phyloP scores from a whole-genome alignment of 495 filamentous ascomycete genomes.

The Aspergillus mulundensis region DNA sequence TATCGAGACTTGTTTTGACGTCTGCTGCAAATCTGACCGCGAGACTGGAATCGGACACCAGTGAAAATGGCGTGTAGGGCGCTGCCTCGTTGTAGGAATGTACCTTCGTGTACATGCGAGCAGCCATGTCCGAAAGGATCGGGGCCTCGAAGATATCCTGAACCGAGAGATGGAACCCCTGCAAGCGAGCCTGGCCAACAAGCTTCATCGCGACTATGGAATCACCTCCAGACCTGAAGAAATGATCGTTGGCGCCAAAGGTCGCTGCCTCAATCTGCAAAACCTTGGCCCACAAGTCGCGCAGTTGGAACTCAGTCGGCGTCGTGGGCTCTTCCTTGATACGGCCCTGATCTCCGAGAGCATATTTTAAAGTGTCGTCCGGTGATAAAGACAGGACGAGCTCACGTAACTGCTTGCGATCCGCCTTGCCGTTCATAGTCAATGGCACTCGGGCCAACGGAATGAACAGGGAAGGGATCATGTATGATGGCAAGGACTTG shows the following conservation, averaged over 20 bases:
- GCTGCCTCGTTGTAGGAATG: not conserved
- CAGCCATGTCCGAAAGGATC: constrained; percentile 1
- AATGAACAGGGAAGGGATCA: too few relatives aligned
- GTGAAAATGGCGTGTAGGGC: not conserved
- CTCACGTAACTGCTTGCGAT: too few relatives aligned
- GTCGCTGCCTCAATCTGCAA: too few relatives aligned
- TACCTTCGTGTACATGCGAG: not conserved
- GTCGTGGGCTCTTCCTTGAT: too few relatives aligned
- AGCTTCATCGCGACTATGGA: constrained; percentile 7
- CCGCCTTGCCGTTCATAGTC: too few relatives aligned
- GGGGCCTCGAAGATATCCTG: constrained; percentile 6
- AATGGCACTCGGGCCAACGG: too few relatives aligned
- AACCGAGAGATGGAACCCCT: not conserved
- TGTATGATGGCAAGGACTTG: too few relatives aligned
- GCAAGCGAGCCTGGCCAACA: not conserved
- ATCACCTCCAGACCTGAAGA: constrained; percentile 8
- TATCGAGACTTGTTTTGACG: constrained; percentile 23
- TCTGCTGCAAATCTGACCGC: constrained; percentile 34
- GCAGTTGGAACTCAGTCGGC: too few relatives aligned
- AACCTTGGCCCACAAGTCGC: too few relatives aligned
- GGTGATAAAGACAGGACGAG: too few relatives aligned
- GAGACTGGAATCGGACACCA: constrained; percentile 8
- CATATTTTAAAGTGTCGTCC: too few relatives aligned
- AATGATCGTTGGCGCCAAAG: not conserved
- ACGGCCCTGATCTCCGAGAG: too few relatives aligned